Evolutionary conservation across 305 asterid species (phyloP).

Genomic region (Nicotiana rustica): DNA sequence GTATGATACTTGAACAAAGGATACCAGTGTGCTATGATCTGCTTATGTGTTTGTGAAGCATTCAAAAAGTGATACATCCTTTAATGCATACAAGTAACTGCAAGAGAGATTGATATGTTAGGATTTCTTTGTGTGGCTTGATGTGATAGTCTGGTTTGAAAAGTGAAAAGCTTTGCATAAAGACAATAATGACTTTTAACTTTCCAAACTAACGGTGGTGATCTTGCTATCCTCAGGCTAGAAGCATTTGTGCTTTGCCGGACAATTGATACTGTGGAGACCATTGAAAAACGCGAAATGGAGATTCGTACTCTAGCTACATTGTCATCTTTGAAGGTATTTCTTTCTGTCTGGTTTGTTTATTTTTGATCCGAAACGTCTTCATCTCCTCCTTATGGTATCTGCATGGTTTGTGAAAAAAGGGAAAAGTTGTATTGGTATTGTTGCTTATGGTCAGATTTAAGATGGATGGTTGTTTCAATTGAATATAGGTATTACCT

Average conservation of each 20-base stretch:
- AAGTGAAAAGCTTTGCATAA: background rate
- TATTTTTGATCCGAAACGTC: background rate
- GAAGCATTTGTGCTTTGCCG: constrained; percentile 80
- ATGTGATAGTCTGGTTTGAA: background rate
- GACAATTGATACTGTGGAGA: constrained; percentile 50
- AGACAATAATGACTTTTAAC: background rate
- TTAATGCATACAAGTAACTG: background rate
- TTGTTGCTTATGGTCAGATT: background rate
- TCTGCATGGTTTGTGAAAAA: background rate
- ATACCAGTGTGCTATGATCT: background rate
- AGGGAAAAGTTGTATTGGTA: background rate
- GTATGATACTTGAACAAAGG: background rate
- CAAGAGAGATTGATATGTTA: constrained; percentile 18
- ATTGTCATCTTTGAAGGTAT: constrained; percentile 69
- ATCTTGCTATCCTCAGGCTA: constrained; percentile 53
- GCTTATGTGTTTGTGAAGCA: constrained; percentile 7
- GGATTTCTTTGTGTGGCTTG: background rate
- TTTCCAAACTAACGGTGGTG: constrained; percentile 18
- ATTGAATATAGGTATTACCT: background rate
- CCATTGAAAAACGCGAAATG: constrained; percentile 58
- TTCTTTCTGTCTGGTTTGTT: constrained; percentile 28
- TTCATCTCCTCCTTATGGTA: background rate
- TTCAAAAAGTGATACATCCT: background rate
- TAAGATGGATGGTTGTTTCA: background rate
- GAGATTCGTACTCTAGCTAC: constrained; percentile 86